phyloP scores from a whole-genome alignment of 441 rosid species.

The Omphalea diandra region DNA sequence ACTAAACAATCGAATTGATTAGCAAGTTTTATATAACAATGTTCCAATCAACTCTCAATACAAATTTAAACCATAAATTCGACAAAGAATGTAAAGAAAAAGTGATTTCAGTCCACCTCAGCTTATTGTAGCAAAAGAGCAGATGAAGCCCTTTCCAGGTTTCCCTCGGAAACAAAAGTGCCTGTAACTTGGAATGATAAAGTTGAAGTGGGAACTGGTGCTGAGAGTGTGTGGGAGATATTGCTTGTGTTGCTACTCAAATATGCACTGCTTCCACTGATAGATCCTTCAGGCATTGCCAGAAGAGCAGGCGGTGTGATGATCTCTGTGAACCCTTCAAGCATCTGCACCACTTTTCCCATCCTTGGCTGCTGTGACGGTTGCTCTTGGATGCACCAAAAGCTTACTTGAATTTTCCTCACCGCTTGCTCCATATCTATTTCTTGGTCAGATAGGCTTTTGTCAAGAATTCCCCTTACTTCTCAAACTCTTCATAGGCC shows the following conservation, averaged over 20 bases:
- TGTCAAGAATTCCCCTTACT: not conserved
- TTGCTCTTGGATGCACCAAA: conserved; percentile 24
- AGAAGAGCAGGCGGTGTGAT: conserved; percentile 4
- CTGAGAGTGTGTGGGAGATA: conserved; percentile 4
- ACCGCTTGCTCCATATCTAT: conserved; percentile 16
- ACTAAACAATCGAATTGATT: no score
- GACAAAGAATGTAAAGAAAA: not conserved
- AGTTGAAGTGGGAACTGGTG: not conserved
- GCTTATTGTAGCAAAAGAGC: conserved; percentile 7
- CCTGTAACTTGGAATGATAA: conserved; percentile 3
- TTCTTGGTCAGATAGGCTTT: not conserved
- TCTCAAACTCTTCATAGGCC: conserved; percentile 19
- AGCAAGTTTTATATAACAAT: no score
- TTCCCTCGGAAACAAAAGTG: conserved; percentile 10
- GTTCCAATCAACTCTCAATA: no score
- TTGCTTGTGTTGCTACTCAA: not conserved
- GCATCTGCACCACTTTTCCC: conserved; percentile 21
- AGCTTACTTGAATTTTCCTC: conserved; percentile 18
- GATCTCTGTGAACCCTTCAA: conserved; percentile 16
- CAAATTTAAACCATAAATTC: not conserved
- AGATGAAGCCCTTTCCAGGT: conserved; percentile 4
- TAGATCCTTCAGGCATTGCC: not conserved
- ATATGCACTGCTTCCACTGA: not conserved
- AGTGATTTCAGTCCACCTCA: not conserved
- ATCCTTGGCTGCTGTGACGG: conserved; percentile 6